A percentile compares a stretch with the other conserved stretches of the same genome.
Evolutionary conservation across 2,329 filamentous ascomycete species (phyloP).

Genomic region (Fusarium solani-melongenae): DNA sequence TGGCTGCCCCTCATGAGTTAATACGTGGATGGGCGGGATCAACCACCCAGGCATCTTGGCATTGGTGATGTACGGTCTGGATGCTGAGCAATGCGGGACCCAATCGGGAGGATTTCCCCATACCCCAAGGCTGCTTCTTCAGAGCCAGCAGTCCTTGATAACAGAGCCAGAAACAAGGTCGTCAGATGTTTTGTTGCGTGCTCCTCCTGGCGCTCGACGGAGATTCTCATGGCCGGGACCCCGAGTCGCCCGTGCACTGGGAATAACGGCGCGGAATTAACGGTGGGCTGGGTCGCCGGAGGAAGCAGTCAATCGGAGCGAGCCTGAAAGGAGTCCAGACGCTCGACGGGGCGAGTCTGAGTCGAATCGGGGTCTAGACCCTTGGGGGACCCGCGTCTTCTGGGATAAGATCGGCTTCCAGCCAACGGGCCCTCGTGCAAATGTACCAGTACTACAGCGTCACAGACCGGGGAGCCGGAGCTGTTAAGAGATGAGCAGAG

Average conservation of each 20-base stretch:
- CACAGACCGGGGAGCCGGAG: constrained; percentile 2
- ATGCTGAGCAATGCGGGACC: neutral
- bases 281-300: neutral
- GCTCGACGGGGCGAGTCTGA: constrained; percentile 9
- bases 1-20: neutral
- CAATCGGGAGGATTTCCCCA: neutral
- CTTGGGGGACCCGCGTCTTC: constrained; percentile 13
- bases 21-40: neutral
- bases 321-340: constrained; percentile 1
- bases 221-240: constrained; percentile 16
- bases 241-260: constrained; percentile 22
- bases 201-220: neutral
- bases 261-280: constrained; percentile 25
- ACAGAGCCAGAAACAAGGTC: neutral
- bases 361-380: constrained; percentile 33
- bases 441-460: constrained; percentile 20
- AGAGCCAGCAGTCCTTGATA: neutral
- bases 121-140: neutral
- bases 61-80: neutral
- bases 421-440: constrained; percentile 13
- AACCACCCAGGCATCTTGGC: neutral
- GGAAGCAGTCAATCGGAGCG: constrained; percentile 4
- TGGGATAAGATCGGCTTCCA: constrained; percentile 24
- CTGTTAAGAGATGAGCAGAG: constrained; percentile 4
- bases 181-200: neutral